Evolutionary conservation across 352 stramenopile species (phyloP).

Genomic region (Elongisporangium anandrum): DNA sequence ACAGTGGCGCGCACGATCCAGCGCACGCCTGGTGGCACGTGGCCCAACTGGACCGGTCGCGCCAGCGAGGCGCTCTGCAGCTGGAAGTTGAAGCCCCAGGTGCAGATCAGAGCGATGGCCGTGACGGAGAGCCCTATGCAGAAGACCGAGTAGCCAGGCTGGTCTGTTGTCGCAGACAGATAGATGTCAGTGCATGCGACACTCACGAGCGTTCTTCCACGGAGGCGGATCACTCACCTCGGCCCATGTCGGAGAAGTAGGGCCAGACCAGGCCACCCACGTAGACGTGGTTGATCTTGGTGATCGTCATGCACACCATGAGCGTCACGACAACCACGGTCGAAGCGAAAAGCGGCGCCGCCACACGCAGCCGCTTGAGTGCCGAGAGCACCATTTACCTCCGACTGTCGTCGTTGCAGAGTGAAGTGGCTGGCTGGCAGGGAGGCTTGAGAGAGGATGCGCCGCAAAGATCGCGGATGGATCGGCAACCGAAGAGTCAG

Average conservation of each 20-base stretch:
- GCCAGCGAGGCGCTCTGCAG: conserved; percentile 38
- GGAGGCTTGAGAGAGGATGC: not conserved
- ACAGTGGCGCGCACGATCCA: conserved; percentile 13
- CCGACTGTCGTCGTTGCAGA: not conserved
- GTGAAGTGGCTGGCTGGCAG: not conserved
- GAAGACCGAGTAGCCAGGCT: conserved; percentile 52
- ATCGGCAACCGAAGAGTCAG: not conserved
- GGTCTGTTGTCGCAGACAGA: conserved; percentile 26
- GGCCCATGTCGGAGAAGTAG: conserved; percentile 68
- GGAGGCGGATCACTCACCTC: conserved; percentile 14
- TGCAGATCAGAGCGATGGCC: conserved; percentile 26
- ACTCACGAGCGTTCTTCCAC: not conserved
- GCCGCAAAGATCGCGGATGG: not conserved
- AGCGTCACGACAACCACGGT: conserved; percentile 37
- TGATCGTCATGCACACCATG: conserved; percentile 42
- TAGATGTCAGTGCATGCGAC: not conserved
- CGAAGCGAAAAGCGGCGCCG: conserved; percentile 32
- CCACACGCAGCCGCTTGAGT: not conserved
- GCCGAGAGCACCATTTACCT: not conserved
- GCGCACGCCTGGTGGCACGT: conserved; percentile 20
- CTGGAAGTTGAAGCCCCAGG: conserved; percentile 54
- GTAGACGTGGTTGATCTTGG: conserved; percentile 49
- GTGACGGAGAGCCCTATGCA: conserved; percentile 32
- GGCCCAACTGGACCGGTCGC: conserved; percentile 25
- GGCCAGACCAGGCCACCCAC: conserved; percentile 50